Base-by-base conservation (phyloP, 768 basidiomycete genomes). In the Tulasnella sp. region DNA sequence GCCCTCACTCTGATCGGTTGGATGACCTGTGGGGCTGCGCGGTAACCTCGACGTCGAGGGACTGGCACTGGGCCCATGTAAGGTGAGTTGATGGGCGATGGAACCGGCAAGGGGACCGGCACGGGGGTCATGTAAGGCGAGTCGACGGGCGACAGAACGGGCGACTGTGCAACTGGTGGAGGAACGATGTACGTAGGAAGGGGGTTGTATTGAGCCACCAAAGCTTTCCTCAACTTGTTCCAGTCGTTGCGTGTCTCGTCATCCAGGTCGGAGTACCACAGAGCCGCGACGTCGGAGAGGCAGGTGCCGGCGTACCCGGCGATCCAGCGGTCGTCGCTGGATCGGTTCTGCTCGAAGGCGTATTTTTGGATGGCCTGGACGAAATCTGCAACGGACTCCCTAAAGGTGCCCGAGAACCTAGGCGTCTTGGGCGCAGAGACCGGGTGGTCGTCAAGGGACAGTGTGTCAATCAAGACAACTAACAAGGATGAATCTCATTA, bases 251-350 rank as follows among this genome's bases (percentile, higher is more conserved):
- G 70, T 20, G 32, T 18, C 29, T 23, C 7, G 40, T 71, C 70
- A 20, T 42, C 35, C 70, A 71, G 20, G 29, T 18, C 32, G 40
- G 35, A n/a, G 70, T 71, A 71, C 70, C 70, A 71, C 29, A 37
- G 70, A 16, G 29, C 16, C 70, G 70, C 70, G 18, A 4, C 35
- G 40, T 29, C 70, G 35, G 70, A 18, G 40, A 71, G n/a, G 70
- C 70, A 71, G 18, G 70, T 71, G 13, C 35, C 70, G 13, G 23
- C 70, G 70, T 71, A 71, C 15, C 40, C 70, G 35, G 70, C 70
- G 32, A 37, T 35, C 70, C 70, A 71, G 29, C 40, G 35, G 16
- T 71, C 40, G 40, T 71, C 70, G 20, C 20, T 18, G 18, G 18
- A 5, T 18, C 70, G 7, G 35, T 42, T 26, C 32, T 71, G 70